Conservation (phyloP, 768 basidiomycete species). For the Kwoniella newhampshirensis region DNA sequence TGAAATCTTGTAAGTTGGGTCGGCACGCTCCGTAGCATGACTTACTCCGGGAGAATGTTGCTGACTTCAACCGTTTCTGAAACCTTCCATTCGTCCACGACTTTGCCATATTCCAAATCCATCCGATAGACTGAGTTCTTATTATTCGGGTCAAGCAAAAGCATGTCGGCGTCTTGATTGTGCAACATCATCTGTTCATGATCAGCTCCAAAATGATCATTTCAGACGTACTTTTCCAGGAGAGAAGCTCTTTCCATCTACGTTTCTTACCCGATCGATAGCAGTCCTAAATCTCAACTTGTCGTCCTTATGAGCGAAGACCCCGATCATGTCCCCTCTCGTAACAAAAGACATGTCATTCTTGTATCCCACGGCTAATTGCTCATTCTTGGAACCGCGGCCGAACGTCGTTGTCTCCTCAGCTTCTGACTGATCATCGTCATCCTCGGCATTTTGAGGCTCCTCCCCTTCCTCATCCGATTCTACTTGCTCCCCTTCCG, state of each 20-base stretch:
- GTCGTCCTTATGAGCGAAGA: conserved; percentile 73
- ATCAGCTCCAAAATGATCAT: background rate
- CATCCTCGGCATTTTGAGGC: conserved; percentile 55
- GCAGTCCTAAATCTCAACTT: conserved; percentile 81
- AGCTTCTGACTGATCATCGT: conserved; percentile 32
- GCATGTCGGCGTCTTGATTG: conserved; percentile 93
- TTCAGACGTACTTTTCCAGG: conserved; percentile 70
- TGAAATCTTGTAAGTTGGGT: conserved; percentile 17
- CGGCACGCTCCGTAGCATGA: background rate
- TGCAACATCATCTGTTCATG: conserved; percentile 82
- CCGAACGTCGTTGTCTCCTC: conserved; percentile 45
- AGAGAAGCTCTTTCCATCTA: conserved; percentile 75
- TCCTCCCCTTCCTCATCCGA: conserved; percentile 49
- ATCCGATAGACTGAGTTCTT: conserved; percentile 80
- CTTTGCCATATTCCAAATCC: conserved; percentile 89
- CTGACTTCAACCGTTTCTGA: conserved; percentile 81
- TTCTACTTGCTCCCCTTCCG: conserved; percentile 54
- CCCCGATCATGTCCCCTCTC: conserved; percentile 85
- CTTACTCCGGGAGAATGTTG: conserved; percentile 78
- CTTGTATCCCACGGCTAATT: conserved; percentile 90
- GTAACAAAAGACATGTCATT: conserved; percentile 92
- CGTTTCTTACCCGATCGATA: conserved; percentile 75
- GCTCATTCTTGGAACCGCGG: conserved; percentile 73
- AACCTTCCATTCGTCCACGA: conserved; percentile 99
- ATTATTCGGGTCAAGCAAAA: conserved; percentile 79